Percentiles rank a stretch among this genome's conserved stretches.
Conservation (phyloP, 208 protist genomes). For the Wallacemonas collosoma region DNA sequence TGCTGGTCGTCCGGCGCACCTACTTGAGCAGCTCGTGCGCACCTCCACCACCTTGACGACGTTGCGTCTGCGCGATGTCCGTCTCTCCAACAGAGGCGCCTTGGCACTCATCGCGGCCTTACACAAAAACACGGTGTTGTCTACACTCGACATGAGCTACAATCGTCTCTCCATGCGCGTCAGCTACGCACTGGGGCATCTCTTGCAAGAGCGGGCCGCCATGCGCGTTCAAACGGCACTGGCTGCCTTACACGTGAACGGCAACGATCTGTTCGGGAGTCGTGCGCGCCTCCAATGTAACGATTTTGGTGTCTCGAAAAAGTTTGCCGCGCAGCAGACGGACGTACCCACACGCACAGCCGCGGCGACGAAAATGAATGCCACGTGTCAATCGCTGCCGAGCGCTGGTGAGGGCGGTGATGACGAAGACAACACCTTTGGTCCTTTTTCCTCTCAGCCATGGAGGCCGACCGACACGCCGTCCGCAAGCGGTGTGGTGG, state of each 20-base stretch:
- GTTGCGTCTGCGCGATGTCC: slow-evolving; percentile 60
- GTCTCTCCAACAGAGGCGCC: slow-evolving; percentile 49
- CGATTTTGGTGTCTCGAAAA: slow-evolving; percentile 14
- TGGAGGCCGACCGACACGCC: background rate
- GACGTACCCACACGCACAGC: background rate
- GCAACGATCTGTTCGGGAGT: slow-evolving; percentile 65
- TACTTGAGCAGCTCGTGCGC: slow-evolving; percentile 66
- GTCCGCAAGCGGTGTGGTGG: too few species aligned
- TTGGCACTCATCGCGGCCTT: slow-evolving; percentile 59
- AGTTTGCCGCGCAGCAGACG: slow-evolving; percentile 1
- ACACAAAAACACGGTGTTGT: slow-evolving; percentile 43
- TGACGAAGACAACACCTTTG: background rate
- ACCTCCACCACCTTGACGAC: slow-evolving; percentile 52
- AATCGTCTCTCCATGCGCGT: slow-evolving; percentile 66
- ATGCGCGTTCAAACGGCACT: slow-evolving; percentile 41
- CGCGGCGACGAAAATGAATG: background rate
- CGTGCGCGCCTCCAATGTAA: slow-evolving; percentile 5
- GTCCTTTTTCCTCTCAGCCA: background rate
- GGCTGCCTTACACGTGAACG: slow-evolving; percentile 56
- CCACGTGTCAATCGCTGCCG: background rate
- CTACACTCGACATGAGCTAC: slow-evolving; percentile 66
- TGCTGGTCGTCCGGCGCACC: slow-evolving; percentile 52
- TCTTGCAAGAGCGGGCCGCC: slow-evolving; percentile 50
- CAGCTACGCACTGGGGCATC: slow-evolving; percentile 54
- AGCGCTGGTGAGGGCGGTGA: background rate